Base-by-base conservation (phyloP, 371 early-diverging fungal genomes). In the Coemansia sp. region DNA sequence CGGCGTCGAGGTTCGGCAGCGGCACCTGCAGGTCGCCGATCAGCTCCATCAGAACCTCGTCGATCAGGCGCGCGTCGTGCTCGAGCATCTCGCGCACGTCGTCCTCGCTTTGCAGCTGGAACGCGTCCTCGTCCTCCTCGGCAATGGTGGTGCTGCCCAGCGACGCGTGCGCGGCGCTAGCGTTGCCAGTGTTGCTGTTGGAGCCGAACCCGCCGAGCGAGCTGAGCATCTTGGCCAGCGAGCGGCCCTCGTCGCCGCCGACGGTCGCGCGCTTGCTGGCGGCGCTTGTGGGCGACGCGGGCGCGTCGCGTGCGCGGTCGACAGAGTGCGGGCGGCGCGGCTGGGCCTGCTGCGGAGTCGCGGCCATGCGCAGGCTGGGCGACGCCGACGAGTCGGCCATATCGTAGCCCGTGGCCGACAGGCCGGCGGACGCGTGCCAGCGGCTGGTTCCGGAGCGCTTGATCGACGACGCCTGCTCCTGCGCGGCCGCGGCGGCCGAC, bases 1-100 rank as follows among this genome's bases (percentile, higher is more conserved):
- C 94, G 36, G 88, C 82, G 16, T 88, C 91, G n/a, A 90, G 78
- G 67, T 87, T 90, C 38, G 94, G 94, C 36, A 92, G 82, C 6
- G 94, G 93, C 55, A 95, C 92, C 75, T 91, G 88, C 42, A 97
- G 80, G 52, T 88, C 87, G 65, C 87, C 88, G 48, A 98, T 88
- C 32, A 98, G 81, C 34, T 92, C 91, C 47, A 90, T 89, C 58
- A 95, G 80, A 29, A 98, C 83, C 79, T 97, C 97, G 34, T 91
- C 85, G 57, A 92, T 90, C 24, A 97, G 82, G 0, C 82, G 81
- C 37, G 88, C 89, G 66, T 94, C 94, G 67, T 83, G 83, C 36
- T 82, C 81, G 18, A 89, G 75, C 55, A 88, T 80, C 33, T 72
- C 67, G 42, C 79, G 80, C 38, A 87, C 81, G 66, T 83, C 64